Conservation (phyloP, 768 basidiomycete genomes). For the Filobasidium wieringae region DNA sequence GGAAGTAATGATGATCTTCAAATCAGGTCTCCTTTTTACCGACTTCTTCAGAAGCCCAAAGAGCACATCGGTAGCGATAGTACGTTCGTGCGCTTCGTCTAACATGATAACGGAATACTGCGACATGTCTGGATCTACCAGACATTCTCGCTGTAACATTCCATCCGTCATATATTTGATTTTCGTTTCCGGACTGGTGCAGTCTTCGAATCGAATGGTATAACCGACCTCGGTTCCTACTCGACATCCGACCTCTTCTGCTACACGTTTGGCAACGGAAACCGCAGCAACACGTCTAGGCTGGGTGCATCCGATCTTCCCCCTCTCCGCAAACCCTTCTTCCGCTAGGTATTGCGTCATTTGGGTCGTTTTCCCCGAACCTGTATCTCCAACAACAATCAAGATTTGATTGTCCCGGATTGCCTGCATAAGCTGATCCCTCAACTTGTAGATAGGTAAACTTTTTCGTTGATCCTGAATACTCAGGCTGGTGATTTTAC, state of each 20-base stretch:
- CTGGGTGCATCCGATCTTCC: conserved; percentile 92
- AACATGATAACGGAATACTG: conserved; percentile 93
- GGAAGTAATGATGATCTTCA: conserved; percentile 96
- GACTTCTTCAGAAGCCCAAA: conserved; percentile 96
- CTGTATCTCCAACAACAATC: conserved; percentile 96
- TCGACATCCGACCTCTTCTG: conserved; percentile 96
- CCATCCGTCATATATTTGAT: conserved; percentile 99
- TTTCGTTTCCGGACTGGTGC: conserved; percentile 92
- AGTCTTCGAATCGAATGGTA: conserved; percentile 97
- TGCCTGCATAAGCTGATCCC: conserved; percentile 77
- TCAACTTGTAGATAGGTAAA: conserved; percentile 88
- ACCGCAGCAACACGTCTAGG: conserved; percentile 98
- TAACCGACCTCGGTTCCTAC: conserved; percentile 97
- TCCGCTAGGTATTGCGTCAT: conserved; percentile 99
- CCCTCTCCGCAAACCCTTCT: conserved; percentile 76
- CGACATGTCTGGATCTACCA: conserved; percentile 88
- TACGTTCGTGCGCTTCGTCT: conserved; percentile 97
- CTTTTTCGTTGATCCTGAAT: conserved; percentile 88
- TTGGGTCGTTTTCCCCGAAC: conserved; percentile 97
- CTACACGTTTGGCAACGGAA: conserved; percentile 96
- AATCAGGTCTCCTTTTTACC: conserved; percentile 81
- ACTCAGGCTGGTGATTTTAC: conserved; percentile 75
- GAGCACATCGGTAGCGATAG: conserved; percentile 94
- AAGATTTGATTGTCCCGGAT: conserved; percentile 90
- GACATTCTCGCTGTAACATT: conserved; percentile 92